These are phyloP conservation scores for Cyberlindnera japonica DNA, from an alignment of 805 yeast genomes.

Conservation along the genomic window DNA sequence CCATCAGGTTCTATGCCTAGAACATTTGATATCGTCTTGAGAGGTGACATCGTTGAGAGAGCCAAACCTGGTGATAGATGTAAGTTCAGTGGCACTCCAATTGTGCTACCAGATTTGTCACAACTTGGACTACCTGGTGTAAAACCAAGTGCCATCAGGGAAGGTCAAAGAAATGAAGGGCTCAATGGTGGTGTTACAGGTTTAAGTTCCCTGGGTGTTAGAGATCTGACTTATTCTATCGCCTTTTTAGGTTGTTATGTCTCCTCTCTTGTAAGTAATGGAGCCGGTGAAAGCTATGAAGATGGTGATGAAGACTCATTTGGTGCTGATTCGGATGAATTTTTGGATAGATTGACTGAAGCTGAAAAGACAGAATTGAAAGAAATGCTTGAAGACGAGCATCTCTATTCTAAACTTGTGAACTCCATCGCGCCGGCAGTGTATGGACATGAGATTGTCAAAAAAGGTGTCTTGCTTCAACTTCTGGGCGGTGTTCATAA, in stretches of 20 bases:
- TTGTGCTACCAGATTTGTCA: constrained; percentile 90
- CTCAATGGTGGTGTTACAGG: constrained; percentile 86
- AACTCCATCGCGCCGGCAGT: constrained; percentile 93
- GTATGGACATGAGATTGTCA: constrained; percentile 90
- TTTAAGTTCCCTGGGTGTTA: constrained; percentile 75
- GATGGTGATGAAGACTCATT: constrained; percentile 36
- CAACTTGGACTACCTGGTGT: constrained; percentile 95
- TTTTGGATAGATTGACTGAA: constrained; percentile 71
- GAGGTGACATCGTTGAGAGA: constrained; percentile 93
- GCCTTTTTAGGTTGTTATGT: constrained; percentile 94
- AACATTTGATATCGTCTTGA: constrained; percentile 82
- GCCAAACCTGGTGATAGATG: constrained; percentile 98
- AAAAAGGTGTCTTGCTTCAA: constrained; percentile 87
- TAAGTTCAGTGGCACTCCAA: constrained; percentile 89
- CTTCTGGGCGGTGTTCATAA: constrained; percentile 95
- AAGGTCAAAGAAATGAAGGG: constrained; percentile 54
- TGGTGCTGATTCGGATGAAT: constrained; percentile 74
- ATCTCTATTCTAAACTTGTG: constrained; percentile 79
- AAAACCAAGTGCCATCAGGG: constrained; percentile 78
- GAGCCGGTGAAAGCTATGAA: constrained; percentile 35
- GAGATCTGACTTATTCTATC: constrained; percentile 87
- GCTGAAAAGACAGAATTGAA: constrained; percentile 82
- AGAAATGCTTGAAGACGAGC: constrained; percentile 86
- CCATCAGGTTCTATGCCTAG: constrained; percentile 99
- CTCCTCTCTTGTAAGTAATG: constrained; percentile 48